A percentile compares a stretch with the other conserved stretches of the same genome.
These are phyloP conservation scores for Cruciata laevipes DNA, from an alignment of 257 asterid species.

Conservation along the genomic window DNA sequence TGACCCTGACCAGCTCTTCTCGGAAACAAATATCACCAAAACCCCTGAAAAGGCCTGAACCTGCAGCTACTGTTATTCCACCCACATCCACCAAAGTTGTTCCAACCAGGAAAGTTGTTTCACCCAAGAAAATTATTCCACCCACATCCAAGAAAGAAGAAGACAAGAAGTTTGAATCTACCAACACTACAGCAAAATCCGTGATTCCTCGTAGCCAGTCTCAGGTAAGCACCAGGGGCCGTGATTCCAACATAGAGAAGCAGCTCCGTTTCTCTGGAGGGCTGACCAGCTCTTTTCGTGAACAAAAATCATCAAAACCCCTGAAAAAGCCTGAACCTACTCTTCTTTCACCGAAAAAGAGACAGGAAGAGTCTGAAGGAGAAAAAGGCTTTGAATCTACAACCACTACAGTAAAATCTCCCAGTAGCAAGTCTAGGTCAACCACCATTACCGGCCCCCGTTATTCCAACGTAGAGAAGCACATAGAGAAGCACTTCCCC, in stretches of 20 bases:
- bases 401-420: constrained; percentile 58
- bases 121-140: not conserved
- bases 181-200: too few species aligned
- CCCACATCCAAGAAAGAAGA: too few species aligned
- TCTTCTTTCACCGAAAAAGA: constrained; percentile 7
- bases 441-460: not conserved
- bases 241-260: too few species aligned
- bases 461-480: constrained; percentile 21
- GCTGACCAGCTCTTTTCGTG: constrained; percentile 8
- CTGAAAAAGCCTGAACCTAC: constrained; percentile 37
- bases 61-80: too few species aligned
- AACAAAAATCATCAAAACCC: constrained; percentile 9
- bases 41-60: too few species aligned
- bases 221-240: constrained; percentile 46
- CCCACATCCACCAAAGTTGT: not conserved
- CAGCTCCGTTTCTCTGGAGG: constrained; percentile 16
- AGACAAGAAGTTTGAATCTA: too few species aligned
- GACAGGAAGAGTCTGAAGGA: constrained; percentile 20
- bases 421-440: too few species aligned
- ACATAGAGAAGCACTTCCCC: constrained; percentile 55
- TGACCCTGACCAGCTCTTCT: too few species aligned
- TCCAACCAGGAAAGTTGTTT: not conserved
- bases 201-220: constrained; percentile 64
- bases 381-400: constrained; percentile 31
- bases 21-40: too few species aligned